Conservation (phyloP, 345 rosid genomes). For the Rubroshorea leprosula region DNA sequence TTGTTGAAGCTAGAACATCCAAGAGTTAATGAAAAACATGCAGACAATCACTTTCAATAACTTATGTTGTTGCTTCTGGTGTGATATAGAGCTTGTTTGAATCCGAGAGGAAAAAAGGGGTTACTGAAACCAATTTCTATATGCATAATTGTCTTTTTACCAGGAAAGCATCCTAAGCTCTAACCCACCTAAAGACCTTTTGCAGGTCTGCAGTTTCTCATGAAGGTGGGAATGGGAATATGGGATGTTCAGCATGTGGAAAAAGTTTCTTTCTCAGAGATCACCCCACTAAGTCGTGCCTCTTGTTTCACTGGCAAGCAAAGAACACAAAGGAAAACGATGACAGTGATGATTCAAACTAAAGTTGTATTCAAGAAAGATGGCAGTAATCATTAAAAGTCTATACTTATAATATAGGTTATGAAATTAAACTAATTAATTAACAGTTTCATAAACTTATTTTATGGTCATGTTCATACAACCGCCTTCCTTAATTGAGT, state of each 20-base stretch:
- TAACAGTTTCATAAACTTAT: too few species aligned
- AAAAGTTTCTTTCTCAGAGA: not conserved
- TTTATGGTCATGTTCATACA: too few species aligned
- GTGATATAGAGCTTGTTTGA: too few species aligned
- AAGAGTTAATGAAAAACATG: constrained; percentile 4
- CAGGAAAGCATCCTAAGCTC: constrained; percentile 2
- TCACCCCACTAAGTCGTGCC: not conserved
- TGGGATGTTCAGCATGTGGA: constrained; percentile 22
- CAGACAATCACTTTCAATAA: not conserved
- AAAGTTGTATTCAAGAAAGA: constrained; percentile 5
- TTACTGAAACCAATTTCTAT: not conserved
- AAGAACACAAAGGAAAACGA: not conserved
- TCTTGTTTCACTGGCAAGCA: constrained; percentile 10
- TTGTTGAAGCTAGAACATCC: too few species aligned
- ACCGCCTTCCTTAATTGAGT: too few species aligned
- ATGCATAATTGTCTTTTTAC: not conserved
- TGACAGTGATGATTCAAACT: not conserved
- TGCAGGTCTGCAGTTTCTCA: constrained; percentile 8
- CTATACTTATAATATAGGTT: too few species aligned
- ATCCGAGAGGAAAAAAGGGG: not conserved
- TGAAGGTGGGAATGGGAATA: not conserved
- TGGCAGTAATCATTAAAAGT: too few species aligned
- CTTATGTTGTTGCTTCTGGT: too few species aligned
- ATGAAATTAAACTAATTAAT: too few species aligned
- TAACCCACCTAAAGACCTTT: not conserved